Evolutionary conservation across 2,329 filamentous ascomycete genomes (phyloP), one percentile per base, ranked within the genome.

Genomic region (Ceratocystis cacaofunesta): DNA sequence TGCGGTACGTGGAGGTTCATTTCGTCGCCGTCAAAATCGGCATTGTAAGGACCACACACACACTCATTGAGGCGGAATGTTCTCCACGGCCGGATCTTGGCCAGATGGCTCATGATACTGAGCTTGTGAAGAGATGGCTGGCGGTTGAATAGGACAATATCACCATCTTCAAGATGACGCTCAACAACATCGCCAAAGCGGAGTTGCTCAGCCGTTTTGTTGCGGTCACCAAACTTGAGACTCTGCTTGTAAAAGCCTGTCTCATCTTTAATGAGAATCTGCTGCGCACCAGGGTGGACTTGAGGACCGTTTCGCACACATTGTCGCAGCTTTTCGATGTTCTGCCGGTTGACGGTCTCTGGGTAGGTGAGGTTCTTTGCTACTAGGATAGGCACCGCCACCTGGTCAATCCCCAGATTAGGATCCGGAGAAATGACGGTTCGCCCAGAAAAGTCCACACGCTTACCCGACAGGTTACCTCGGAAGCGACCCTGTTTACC

Each of bases 1-100:
- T 99, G 94, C 1, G 94, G 94, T 17, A 99, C 92, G 76, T 99
- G 94, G 61, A 99, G 77, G 71, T 99, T 99, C 94, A 99, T 99
- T 75, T 99, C 94, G 71, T 99, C 94, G 68, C 94, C 94, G 71
- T 99, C 94, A 70, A 99, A 99, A 82, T 99, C 94, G 65, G 94
- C 94, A 71, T 99, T 99, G 80, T 99, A 99, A 2, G 94, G 94
- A 68, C 89, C 92, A 76, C 94, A 99, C 1, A 96, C 94, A 82
- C 94, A 99, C 74, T 99, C 94, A 73, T 99, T 99, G 19, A 99
- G 81, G 65, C 94, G 87, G 74, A 99, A 97, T 0, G 94, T 99
- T 74, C 92, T 86, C 86, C 94, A 95, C 0, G 92, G 94, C 62
- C 94, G 85, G 61, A 99, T 85, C 75, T 96, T 96, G 70, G 88